Evolutionary conservation across 2,329 filamentous ascomycete genomes (phyloP), one percentile per base, ranked within the genome.

Genomic region (Stagonosporopsis cucurbitacearum): DNA sequence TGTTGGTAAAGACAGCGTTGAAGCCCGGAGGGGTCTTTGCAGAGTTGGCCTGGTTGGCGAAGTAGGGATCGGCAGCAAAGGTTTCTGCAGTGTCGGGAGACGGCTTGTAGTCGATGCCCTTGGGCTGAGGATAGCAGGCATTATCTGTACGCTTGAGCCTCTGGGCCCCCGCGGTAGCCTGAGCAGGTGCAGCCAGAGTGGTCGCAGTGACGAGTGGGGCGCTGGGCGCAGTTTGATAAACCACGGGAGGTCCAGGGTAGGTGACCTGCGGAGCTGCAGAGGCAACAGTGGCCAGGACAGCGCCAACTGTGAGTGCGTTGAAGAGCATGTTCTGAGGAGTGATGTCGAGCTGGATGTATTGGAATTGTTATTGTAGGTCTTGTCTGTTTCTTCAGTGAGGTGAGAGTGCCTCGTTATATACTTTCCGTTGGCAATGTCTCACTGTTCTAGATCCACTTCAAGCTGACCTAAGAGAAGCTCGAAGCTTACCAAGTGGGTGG

Each of bases 191-290:
- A 33, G 33, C 25, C 19, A 45, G 33, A 32, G 49, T 51, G 2
- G 41, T 51, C 17, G 41, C 25, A 15, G 49, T 51, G n/a, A 51
- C 19, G 22, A 51, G 25, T 17, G 49, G 41, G 6, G 19, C 41
- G 28, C 41, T 51, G 2, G 41, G 35, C 9, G 33, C 49, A 12
- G 33, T 40, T 11, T 51, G 49, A 15, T 51, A 51, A 19, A 51
- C 13, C 7, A 51, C 49, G 23, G 49, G 41, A n/a, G 41, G 49
- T 26, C 49, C 41, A 1, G 41, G 33, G 12, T 51, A 51, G 15
- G 33, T 51, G 5, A 40, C 5, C 6, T 41, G 39, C 5, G 33
- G 49, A 4, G 49, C 41, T 6, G 41, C 49, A 12, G 41, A 22
- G 39, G 40, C 48, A 13, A 50, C 13, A 13, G 48, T 32, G 13